A percentile compares a stretch with the other conserved stretches of the same genome.
Evolutionary conservation across 371 early-diverging fungal species (phyloP).

Genomic region (Saksenaea vasiformis): DNA sequence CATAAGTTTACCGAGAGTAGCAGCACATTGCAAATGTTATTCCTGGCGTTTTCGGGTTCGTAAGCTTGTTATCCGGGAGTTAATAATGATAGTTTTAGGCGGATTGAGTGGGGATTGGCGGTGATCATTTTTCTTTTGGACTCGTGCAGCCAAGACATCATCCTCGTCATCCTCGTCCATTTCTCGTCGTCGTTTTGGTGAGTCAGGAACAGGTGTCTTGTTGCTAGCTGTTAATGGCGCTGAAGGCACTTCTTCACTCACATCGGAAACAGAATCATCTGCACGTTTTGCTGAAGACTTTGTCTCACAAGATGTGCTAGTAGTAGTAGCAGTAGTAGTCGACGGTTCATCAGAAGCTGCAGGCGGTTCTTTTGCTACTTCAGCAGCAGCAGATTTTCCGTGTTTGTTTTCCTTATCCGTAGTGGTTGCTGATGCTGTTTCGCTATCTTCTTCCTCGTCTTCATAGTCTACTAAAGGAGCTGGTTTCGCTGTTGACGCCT

Average conservation of each 20-base stretch:
- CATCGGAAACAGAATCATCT: not conserved
- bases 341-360: not conserved
- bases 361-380: not conserved
- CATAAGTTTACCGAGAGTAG: not conserved
- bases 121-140: constrained; percentile 6
- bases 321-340: no score
- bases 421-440: not conserved
- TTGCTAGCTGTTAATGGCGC: not conserved
- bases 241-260: not conserved
- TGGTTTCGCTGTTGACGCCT: constrained; percentile 9
- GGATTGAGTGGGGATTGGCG: not conserved
- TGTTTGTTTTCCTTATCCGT: not conserved
- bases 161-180: constrained; percentile 33
- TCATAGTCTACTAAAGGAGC: constrained; percentile 43
- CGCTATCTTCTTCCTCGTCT: constrained; percentile 46
- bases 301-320: not conserved
- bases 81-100: constrained; percentile 16
- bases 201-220: constrained; percentile 4
- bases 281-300: constrained; percentile 3
- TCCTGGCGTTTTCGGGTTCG: not conserved
- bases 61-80: constrained; percentile 10
- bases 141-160: constrained; percentile 27
- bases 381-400: not conserved
- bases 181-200: constrained; percentile 8
- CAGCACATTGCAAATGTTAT: not conserved